phyloP scores from a whole-genome alignment of 495 filamentous ascomycete species.

The Hyaloscypha bicolor region DNA sequence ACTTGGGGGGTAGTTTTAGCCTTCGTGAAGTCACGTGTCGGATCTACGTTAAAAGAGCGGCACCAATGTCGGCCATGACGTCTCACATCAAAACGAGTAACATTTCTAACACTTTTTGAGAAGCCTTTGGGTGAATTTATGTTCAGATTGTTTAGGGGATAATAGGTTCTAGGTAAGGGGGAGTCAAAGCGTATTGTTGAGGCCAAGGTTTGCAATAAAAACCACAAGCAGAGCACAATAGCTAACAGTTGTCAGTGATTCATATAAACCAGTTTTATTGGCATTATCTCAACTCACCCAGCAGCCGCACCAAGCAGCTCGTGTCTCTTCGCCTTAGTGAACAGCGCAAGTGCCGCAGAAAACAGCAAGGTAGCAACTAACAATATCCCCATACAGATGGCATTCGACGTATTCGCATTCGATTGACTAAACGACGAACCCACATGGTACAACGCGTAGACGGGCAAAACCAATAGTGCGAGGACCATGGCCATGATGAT shows the following conservation, averaged over 20 bases:
- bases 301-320: slow-evolving; percentile 37
- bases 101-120: no score
- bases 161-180: no score
- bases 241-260: background rate
- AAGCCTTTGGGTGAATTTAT: no score
- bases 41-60: no score
- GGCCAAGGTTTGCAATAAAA: slow-evolving; percentile 20
- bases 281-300: slow-evolving; percentile 26
- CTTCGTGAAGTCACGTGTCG: no score
- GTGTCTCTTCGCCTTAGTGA: slow-evolving; percentile 36
- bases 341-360: slow-evolving; percentile 33
- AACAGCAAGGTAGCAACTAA: slow-evolving; percentile 35
- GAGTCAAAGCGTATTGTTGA: slow-evolving; percentile 8
- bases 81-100: no score
- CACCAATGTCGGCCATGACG: no score
- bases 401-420: slow-evolving; percentile 17
- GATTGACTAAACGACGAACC: slow-evolving; percentile 3
- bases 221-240: slow-evolving; percentile 24
- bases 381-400: slow-evolving; percentile 29
- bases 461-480: slow-evolving; percentile 15
- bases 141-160: no score
- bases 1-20: no score
- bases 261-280: background rate
- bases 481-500: slow-evolving; percentile 15
- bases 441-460: slow-evolving; percentile 21